phyloP scores from a whole-genome alignment of 345 rosid species.

The Noccaea bulbosa region DNA sequence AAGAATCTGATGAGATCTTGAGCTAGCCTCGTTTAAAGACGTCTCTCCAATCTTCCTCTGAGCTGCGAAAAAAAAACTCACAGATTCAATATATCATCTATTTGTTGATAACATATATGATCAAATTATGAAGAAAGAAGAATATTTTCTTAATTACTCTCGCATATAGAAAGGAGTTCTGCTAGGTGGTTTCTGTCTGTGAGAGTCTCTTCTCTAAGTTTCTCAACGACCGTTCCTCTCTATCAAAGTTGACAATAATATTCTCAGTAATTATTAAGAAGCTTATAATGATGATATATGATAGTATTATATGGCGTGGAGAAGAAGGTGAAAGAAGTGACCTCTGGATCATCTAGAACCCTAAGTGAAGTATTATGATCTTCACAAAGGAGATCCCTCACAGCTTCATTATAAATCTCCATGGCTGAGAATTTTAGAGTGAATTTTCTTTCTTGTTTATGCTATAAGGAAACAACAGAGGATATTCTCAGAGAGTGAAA shows the following conservation, averaged over 20 bases:
- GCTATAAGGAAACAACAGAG: constrained; percentile 48
- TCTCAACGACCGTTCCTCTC: constrained; percentile 94
- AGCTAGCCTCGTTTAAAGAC: constrained; percentile 75
- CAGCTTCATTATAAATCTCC: constrained; percentile 92
- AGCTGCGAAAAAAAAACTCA: constrained; percentile 50
- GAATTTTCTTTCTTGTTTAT: constrained; percentile 63
- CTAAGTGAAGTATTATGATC: constrained; percentile 63
- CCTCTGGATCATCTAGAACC: constrained; percentile 95
- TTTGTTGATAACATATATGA: background rate
- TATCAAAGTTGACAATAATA: constrained; percentile 30
- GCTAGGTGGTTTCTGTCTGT: constrained; percentile 60
- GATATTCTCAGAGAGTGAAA: background rate
- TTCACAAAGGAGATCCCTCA: constrained; percentile 79
- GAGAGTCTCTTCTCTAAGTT: constrained; percentile 67
- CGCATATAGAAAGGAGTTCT: constrained; percentile 77
- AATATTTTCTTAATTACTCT: constrained; percentile 48
- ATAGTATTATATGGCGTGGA: background rate
- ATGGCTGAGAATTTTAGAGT: constrained; percentile 80
- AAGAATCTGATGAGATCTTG: constrained; percentile 91
- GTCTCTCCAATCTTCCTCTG: constrained; percentile 93
- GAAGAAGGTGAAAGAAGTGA: constrained; percentile 25
- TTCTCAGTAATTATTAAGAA: constrained; percentile 7
- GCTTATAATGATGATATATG: constrained; percentile 9
- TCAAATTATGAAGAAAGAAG: background rate
- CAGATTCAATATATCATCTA: background rate